Evolutionary conservation across 1,284 basidiomycete genomes (phyloP).

Genomic region (Ganoderma meredithae): DNA sequence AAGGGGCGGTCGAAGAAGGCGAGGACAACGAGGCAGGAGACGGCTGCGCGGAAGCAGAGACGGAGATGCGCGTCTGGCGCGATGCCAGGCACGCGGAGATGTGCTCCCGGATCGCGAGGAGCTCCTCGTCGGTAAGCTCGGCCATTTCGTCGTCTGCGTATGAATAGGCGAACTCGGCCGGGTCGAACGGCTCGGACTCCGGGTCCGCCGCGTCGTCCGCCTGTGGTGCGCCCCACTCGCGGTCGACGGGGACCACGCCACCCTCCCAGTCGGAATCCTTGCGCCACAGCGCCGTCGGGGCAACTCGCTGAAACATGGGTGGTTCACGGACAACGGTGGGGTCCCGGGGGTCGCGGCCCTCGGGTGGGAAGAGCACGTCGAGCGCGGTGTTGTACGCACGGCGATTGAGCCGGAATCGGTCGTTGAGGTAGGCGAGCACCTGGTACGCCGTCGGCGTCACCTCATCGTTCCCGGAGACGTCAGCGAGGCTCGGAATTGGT

Average conservation of each 20-base stretch:
- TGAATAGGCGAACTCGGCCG: background rate
- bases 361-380: constrained; percentile 17
- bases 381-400: constrained; percentile 12
- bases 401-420: constrained; percentile 11
- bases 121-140: constrained; percentile 10
- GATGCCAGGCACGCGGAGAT: constrained; percentile 4
- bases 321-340: background rate
- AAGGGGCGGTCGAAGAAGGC: constrained; percentile 7
- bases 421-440: constrained; percentile 12
- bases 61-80: background rate
- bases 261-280: constrained; percentile 26
- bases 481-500: constrained; percentile 7
- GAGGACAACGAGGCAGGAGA: constrained; percentile 4
- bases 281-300: constrained; percentile 25
- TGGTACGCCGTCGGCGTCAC: background rate
- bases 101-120: constrained; percentile 1
- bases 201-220: constrained; percentile 30
- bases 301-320: constrained; percentile 17
- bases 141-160: constrained; percentile 6
- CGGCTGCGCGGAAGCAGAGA: background rate
- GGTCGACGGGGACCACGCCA: constrained; percentile 24
- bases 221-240: constrained; percentile 16
- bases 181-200: constrained; percentile 16
- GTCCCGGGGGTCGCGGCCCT: background rate
- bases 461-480: constrained; percentile 1